phyloP scores from a whole-genome alignment of 257 asterid species.

The Perilla frutescens region DNA sequence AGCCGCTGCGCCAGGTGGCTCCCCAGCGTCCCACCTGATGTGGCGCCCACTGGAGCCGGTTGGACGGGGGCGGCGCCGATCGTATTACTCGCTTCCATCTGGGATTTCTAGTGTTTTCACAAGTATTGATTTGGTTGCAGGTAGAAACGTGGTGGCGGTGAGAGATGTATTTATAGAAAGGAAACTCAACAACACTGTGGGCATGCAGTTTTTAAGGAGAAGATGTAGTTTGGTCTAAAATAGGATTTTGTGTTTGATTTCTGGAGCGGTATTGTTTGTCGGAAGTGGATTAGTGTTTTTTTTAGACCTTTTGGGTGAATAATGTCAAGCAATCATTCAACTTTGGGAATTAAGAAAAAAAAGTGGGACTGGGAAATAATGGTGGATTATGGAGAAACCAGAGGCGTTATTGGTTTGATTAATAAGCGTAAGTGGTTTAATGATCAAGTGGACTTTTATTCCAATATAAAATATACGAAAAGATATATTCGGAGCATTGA shows the following conservation, averaged over 20 bases:
- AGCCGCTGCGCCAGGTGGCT: slow-evolving; percentile 71
- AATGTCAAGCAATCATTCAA: not conserved
- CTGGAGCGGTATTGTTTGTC: not conserved
- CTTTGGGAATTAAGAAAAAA: not conserved
- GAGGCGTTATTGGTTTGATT: slow-evolving; percentile 24
- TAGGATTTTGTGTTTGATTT: slow-evolving; percentile 9
- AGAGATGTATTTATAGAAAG: slow-evolving; percentile 30
- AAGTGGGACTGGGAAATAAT: not conserved
- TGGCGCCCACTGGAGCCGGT: slow-evolving; percentile 29
- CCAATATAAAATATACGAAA: not conserved
- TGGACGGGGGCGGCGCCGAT: slow-evolving; percentile 25
- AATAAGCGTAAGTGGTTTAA: slow-evolving; percentile 20
- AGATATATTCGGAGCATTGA: too few species aligned
- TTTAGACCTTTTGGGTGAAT: not conserved
- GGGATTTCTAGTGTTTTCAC: slow-evolving; percentile 12
- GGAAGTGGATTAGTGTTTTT: too few species aligned
- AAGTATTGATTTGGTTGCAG: slow-evolving; percentile 1
- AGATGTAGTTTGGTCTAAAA: not conserved
- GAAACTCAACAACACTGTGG: slow-evolving; percentile 44
- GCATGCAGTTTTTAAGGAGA: slow-evolving; percentile 29
- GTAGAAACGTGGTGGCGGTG: not conserved
- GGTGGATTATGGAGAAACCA: slow-evolving; percentile 24
- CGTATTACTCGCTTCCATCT: slow-evolving; percentile 37
- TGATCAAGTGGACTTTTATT: not conserved
- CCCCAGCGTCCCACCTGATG: slow-evolving; percentile 56